Percentiles rank a stretch among this genome's conserved stretches.
Conservation (phyloP, 345 rosid species). For the Camelina neglecta region DNA sequence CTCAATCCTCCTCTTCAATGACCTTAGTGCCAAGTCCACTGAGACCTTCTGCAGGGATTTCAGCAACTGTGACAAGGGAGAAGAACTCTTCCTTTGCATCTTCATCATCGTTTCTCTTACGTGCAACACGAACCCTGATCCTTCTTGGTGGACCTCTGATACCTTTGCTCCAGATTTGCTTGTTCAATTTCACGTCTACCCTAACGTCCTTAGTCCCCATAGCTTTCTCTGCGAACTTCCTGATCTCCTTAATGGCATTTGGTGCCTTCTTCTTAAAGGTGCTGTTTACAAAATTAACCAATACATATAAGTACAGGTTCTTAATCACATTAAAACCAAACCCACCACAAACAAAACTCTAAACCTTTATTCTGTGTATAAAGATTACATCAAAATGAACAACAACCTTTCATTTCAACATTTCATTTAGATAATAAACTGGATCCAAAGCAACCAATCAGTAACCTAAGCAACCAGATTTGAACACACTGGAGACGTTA, state of each 20-base stretch:
- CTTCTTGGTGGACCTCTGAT: slow-evolving; percentile 82
- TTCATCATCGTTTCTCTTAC: slow-evolving; percentile 85
- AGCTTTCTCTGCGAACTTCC: slow-evolving; percentile 80
- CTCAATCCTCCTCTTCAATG: slow-evolving; percentile 68
- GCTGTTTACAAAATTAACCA: slow-evolving; percentile 35
- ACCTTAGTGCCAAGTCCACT: slow-evolving; percentile 69
- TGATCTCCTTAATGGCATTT: slow-evolving; percentile 80
- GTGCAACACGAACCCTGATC: slow-evolving; percentile 69
- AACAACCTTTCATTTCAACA: background rate
- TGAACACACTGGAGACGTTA: background rate
- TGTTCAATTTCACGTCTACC: slow-evolving; percentile 85
- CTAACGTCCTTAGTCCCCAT: slow-evolving; percentile 75
- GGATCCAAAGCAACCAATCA: background rate
- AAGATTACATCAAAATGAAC: background rate
- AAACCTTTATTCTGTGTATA: background rate
- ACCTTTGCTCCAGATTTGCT: slow-evolving; percentile 82
- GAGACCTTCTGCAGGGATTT: slow-evolving; percentile 63
- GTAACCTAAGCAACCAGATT: no score
- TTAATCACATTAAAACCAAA: background rate
- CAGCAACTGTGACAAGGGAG: slow-evolving; percentile 71
- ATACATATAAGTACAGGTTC: background rate
- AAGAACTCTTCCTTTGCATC: slow-evolving; percentile 86
- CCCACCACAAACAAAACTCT: background rate
- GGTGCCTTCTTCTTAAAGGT: slow-evolving; percentile 96
- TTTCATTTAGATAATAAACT: background rate